phyloP scores from a whole-genome alignment of 2,329 filamentous ascomycete genomes.

The Claviceps monticola region DNA sequence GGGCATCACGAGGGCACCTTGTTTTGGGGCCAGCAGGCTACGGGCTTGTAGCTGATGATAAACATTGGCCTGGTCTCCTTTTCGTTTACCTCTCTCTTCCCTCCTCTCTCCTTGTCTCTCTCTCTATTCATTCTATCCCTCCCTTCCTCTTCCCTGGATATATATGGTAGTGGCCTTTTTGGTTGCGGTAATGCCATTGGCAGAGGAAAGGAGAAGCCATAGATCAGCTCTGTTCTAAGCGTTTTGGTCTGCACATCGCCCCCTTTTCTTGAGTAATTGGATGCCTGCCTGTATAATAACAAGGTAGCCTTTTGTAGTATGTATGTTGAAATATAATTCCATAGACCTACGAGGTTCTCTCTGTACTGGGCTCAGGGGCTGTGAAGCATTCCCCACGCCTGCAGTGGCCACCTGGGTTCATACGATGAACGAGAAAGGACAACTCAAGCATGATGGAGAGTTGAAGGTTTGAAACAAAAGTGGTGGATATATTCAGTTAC shows the following conservation, averaged over 20 bases:
- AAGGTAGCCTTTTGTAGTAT: no score
- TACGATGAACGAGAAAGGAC: no score
- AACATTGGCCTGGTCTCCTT: neutral
- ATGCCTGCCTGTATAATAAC: no score
- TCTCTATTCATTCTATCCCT: neutral
- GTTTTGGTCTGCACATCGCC: neutral
- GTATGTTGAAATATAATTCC: no score
- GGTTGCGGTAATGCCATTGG: neutral
- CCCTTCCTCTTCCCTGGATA: neutral
- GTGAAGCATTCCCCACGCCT: no score
- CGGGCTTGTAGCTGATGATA: neutral
- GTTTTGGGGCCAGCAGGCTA: constrained; percentile 12
- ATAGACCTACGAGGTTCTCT: no score
- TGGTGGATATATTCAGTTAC: no score
- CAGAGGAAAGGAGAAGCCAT: neutral
- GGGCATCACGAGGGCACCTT: constrained; percentile 11
- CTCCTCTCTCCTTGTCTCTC: neutral
- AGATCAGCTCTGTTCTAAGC: neutral
- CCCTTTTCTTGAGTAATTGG: neutral
- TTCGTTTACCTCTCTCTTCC: neutral
- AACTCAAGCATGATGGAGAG: no score
- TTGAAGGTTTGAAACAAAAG: no score
- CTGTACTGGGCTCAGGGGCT: no score
- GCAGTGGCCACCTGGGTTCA: no score
- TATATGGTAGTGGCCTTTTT: neutral